These are phyloP conservation scores for Chlorella sp. DNA, from an alignment of 139 green algal species.

Conservation along the genomic window DNA sequence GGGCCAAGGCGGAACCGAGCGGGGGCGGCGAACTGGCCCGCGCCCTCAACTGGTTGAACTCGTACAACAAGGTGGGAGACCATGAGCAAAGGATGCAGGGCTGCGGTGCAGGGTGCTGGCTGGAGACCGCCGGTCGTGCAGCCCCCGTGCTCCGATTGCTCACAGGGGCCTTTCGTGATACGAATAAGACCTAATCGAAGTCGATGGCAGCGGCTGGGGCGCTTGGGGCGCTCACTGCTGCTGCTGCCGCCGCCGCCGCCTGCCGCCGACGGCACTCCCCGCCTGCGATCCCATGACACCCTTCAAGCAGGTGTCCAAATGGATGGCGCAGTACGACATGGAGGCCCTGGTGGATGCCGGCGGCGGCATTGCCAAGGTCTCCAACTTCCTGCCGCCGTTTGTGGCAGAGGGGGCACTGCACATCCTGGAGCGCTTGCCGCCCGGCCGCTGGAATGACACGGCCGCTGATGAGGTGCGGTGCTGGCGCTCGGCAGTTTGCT, in stretches of 20 bases:
- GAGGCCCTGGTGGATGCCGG: constrained; percentile 29
- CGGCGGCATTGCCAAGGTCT: constrained; percentile 39
- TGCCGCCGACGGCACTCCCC: neutral
- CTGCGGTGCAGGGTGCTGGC: neutral
- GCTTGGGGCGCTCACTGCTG: no score
- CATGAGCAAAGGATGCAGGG: neutral
- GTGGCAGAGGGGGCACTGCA: constrained; percentile 50
- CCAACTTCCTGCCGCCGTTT: constrained; percentile 48
- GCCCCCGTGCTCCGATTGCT: neutral
- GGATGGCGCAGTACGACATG: constrained; percentile 43
- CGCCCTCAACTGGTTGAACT: constrained; percentile 43
- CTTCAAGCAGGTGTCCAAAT: constrained; percentile 27
- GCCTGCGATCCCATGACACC: no score
- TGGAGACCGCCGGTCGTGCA: neutral
- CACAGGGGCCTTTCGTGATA: no score
- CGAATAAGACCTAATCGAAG: no score
- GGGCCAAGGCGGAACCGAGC: neutral
- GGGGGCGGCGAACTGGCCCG: neutral
- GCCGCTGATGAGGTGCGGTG: constrained; percentile 6
- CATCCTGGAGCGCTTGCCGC: constrained; percentile 27
- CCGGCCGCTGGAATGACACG: constrained; percentile 43
- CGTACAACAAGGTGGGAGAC: constrained; percentile 10
- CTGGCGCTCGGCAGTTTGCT: no score
- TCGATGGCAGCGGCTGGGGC: no score
- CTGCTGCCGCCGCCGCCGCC: neutral